These are phyloP conservation scores for Epithemia pelagica DNA, from an alignment of 108 stramenopile species.

Conservation along the genomic window DNA sequence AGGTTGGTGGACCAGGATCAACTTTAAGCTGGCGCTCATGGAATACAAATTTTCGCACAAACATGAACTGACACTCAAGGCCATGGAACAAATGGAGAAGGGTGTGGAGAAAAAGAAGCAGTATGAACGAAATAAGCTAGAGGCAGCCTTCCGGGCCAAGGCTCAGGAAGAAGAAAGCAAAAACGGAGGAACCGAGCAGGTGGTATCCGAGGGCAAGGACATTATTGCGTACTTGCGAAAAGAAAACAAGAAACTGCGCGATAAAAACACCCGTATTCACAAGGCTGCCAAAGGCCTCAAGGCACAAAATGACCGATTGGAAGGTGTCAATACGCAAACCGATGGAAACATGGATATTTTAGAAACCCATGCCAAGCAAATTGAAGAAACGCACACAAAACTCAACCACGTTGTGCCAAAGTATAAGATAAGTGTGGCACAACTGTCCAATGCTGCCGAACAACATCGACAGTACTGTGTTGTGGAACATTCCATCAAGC, in stretches of 20 bases:
- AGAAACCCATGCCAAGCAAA: not conserved
- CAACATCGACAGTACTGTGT: slow-evolving; percentile 2
- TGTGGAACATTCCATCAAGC: slow-evolving; percentile 7
- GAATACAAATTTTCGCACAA: not conserved
- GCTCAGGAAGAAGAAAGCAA: not conserved
- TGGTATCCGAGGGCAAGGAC: slow-evolving; percentile 7
- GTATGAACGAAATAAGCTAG: not conserved
- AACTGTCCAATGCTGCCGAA: slow-evolving; percentile 4
- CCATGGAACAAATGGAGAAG: not conserved
- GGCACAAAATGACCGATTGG: slow-evolving; percentile 7
- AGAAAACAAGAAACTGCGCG: slow-evolving; percentile 48
- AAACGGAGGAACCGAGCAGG: not conserved
- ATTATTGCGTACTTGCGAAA: slow-evolving; percentile 49
- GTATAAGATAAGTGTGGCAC: slow-evolving; percentile 5
- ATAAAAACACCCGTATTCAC: not conserved
- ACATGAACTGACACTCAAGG: not conserved
- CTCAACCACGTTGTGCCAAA: slow-evolving; percentile 9
- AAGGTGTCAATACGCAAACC: not conserved
- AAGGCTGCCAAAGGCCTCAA: not conserved
- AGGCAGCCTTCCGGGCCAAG: not conserved
- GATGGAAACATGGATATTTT: not conserved
- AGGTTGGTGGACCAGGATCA: not conserved
- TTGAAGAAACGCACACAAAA: slow-evolving; percentile 2
- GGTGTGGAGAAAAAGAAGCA: slow-evolving; percentile 4
- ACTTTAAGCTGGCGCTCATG: not conserved